phyloP scores from a whole-genome alignment of 2,329 filamentous ascomycete species.

The Diplodia seriata region DNA sequence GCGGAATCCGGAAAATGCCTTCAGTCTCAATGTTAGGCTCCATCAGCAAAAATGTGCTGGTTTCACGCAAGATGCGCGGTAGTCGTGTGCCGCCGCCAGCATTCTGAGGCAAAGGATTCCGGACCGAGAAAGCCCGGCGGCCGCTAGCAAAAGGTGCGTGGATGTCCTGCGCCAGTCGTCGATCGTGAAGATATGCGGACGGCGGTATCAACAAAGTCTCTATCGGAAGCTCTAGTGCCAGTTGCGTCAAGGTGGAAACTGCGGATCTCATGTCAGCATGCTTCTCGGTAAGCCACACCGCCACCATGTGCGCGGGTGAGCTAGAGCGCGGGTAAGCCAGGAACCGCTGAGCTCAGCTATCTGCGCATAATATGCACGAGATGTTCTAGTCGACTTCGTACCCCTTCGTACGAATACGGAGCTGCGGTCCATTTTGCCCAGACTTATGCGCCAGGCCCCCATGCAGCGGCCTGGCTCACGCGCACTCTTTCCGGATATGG shows the following conservation, averaged over 20 bases:
- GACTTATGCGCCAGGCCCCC: background rate
- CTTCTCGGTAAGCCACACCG: background rate
- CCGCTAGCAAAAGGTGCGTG: conserved; percentile 56
- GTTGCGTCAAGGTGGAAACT: conserved; percentile 58
- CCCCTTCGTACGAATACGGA: background rate
- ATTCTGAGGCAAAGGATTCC: conserved; percentile 56
- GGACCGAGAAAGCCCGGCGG: conserved; percentile 55
- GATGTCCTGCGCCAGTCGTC: conserved; percentile 57
- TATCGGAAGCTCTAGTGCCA: conserved; percentile 60
- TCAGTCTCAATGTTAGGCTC: conserved; percentile 57
- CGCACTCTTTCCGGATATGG: background rate
- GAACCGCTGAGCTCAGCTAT: conserved; percentile 23
- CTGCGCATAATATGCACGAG: background rate
- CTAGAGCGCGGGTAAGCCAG: conserved; percentile 10
- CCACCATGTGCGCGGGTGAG: background rate
- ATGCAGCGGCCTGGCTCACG: background rate
- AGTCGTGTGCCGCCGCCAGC: conserved; percentile 55
- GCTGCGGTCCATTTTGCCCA: conserved; percentile 4
- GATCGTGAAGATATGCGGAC: conserved; percentile 61
- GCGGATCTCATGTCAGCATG: conserved; percentile 22
- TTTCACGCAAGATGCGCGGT: conserved; percentile 60
- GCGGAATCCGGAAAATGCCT: conserved; percentile 62
- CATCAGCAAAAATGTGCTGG: conserved; percentile 59
- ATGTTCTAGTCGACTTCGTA: background rate
- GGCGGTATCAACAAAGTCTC: conserved; percentile 62